Percentiles rank a stretch among this genome's conserved stretches.
phyloP scores from a whole-genome alignment of 257 asterid genomes.

The Rehmannia glutinosa region DNA sequence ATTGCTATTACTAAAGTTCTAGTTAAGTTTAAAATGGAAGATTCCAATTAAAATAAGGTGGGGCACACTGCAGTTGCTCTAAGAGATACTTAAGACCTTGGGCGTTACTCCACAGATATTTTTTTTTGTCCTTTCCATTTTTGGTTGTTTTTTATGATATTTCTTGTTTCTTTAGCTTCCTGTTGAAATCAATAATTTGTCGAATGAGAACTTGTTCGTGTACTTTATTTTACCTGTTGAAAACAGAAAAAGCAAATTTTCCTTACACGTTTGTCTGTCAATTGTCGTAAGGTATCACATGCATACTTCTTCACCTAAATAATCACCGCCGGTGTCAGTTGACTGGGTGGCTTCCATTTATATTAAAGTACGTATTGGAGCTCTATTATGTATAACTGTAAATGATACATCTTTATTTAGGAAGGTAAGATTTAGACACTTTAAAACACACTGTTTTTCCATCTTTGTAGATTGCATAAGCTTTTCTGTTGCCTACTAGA shows the following conservation, averaged over 20 bases:
- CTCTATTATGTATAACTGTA: background rate
- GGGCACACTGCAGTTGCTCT: background rate
- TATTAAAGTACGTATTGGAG: too few relatives aligned
- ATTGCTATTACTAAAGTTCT: too few relatives aligned
- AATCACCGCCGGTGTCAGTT: background rate
- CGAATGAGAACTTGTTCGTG: background rate
- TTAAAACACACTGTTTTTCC: background rate
- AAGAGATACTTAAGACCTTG: background rate
- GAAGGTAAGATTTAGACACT: background rate
- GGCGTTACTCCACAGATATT: background rate
- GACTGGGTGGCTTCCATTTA: background rate
- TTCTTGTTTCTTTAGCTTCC: too few relatives aligned
- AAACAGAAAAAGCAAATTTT: too few relatives aligned
- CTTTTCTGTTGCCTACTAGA: background rate
- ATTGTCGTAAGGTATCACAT: background rate
- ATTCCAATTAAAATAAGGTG: background rate
- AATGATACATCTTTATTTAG: background rate
- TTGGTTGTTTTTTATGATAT: too few relatives aligned
- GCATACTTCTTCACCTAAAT: background rate
- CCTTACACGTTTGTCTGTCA: background rate
- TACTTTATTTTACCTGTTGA: background rate
- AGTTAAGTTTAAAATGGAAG: background rate
- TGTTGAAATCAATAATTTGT: background rate
- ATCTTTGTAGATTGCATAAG: background rate
- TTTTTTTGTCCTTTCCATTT: too few relatives aligned